Conservation (phyloP, 345 rosid species). For the Hibiscus tridactylites region DNA sequence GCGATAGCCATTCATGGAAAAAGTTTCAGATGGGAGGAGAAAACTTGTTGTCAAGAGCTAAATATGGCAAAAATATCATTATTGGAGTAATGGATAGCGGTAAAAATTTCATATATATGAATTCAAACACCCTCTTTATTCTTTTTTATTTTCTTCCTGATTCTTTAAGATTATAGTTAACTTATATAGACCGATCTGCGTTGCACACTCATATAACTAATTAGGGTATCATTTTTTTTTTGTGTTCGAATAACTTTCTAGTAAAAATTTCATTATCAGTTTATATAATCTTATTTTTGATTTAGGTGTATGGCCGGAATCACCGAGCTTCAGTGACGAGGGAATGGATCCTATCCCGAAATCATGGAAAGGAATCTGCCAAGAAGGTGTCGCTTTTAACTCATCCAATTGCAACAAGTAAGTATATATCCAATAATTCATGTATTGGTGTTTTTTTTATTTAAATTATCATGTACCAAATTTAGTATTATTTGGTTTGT, state of each 20-base stretch:
- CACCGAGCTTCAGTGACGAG: conserved; percentile 61
- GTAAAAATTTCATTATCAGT: background rate
- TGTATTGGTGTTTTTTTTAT: background rate
- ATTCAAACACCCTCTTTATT: background rate
- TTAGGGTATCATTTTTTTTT: background rate
- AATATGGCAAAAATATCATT: conserved; percentile 54
- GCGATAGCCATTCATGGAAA: background rate
- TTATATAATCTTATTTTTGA: background rate
- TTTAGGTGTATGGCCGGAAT: conserved; percentile 94
- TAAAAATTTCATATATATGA: conserved; percentile 10
- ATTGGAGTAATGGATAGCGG: conserved; percentile 82
- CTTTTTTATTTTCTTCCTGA: too few relatives aligned
- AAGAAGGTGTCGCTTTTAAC: conserved; percentile 51
- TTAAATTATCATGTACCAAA: background rate
- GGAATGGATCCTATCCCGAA: conserved; percentile 76
- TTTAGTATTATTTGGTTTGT: background rate
- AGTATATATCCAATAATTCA: background rate
- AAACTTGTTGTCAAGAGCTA: conserved; percentile 37
- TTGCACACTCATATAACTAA: conserved; percentile 17
- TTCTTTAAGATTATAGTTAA: too few relatives aligned
- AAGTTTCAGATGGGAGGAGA: conserved; percentile 11
- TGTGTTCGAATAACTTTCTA: background rate
- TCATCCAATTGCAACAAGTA: conserved; percentile 75
- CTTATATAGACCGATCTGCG: too few relatives aligned
- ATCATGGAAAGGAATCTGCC: conserved; percentile 91